Percentiles rank a stretch among this genome's conserved stretches.
phyloP scores from a whole-genome alignment of 202 grass and related monocot species.

The Hordeum pubiflorum region DNA sequence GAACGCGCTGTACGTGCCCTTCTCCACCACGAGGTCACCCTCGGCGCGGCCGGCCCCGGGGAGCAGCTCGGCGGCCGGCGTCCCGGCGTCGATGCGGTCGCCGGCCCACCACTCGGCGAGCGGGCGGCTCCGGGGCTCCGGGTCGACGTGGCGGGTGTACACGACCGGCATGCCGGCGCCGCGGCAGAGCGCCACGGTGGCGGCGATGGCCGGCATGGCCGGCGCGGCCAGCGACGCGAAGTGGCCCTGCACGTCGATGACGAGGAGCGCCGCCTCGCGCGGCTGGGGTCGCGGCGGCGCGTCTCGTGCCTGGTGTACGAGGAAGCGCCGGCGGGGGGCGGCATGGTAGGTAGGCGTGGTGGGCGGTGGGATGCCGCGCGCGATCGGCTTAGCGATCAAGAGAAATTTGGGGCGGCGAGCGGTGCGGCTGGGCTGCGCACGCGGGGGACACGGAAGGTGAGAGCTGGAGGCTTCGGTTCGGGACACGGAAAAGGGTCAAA shows the following conservation, averaged over 20 bases:
- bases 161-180: conserved; percentile 35
- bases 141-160: conserved; percentile 55
- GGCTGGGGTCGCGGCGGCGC: conserved; percentile 42
- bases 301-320: conserved; percentile 45
- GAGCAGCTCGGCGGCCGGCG: conserved; percentile 46
- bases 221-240: conserved; percentile 40
- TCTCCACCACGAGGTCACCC: conserved; percentile 47
- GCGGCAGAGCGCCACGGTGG: conserved; percentile 50
- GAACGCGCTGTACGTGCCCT: conserved; percentile 64
- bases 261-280: conserved; percentile 34
- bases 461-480: not conserved
- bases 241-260: conserved; percentile 64
- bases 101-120: conserved; percentile 59
- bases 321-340: not conserved
- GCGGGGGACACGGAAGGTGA: not conserved
- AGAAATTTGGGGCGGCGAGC: not conserved
- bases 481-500: not conserved
- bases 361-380: not conserved
- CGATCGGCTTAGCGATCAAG: not conserved
- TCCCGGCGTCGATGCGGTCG: conserved; percentile 48
- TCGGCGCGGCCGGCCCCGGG: not conserved
- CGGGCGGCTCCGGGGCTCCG: conserved; percentile 15
- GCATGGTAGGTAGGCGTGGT: not conserved
- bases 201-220: conserved; percentile 32
- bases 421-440: not conserved